Conservation (phyloP, 2,329 filamentous ascomycete species). For the Pseudogymnoascus sp. region DNA sequence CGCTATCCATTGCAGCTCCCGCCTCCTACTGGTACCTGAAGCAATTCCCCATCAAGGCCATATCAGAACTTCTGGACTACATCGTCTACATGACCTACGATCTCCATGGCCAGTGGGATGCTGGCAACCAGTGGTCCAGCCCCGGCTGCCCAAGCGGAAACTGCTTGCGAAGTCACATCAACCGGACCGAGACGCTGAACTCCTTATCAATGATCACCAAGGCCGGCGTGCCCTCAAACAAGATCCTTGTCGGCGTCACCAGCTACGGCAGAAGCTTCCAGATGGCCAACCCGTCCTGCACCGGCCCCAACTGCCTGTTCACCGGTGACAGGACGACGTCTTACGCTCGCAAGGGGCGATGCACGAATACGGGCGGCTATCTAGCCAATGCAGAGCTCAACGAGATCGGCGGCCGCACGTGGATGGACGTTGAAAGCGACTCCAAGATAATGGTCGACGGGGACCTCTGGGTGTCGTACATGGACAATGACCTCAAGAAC, state of each 20-base stretch:
- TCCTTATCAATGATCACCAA: constrained; percentile 20
- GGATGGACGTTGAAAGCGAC: neutral
- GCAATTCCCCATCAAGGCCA: constrained; percentile 24
- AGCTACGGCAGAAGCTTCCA: constrained; percentile 31
- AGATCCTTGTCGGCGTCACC: constrained; percentile 29
- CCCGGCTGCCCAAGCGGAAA: constrained; percentile 25
- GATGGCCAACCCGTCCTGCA: constrained; percentile 29
- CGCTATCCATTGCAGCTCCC: constrained; percentile 19
- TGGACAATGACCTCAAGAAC: neutral
- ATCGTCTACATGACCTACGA: constrained; percentile 36
- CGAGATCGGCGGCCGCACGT: neutral
- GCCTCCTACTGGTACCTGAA: constrained; percentile 29
- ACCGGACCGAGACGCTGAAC: constrained; percentile 32
- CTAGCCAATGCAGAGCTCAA: constrained; percentile 29
- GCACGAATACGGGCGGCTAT: constrained; percentile 29
- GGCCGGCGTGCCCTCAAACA: constrained; percentile 16
- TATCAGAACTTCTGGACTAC: constrained; percentile 26
- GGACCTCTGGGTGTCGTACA: neutral
- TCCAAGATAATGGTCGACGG: neutral
- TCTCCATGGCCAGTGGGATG: constrained; percentile 30
- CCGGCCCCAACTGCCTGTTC: constrained; percentile 23
- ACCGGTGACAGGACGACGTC: constrained; percentile 21
- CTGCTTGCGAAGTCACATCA: constrained; percentile 35
- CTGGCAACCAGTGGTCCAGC: constrained; percentile 19
- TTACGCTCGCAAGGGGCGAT: constrained; percentile 22